phyloP scores from a whole-genome alignment of 2,329 filamentous ascomycete genomes.

The Didymella pinodella region DNA sequence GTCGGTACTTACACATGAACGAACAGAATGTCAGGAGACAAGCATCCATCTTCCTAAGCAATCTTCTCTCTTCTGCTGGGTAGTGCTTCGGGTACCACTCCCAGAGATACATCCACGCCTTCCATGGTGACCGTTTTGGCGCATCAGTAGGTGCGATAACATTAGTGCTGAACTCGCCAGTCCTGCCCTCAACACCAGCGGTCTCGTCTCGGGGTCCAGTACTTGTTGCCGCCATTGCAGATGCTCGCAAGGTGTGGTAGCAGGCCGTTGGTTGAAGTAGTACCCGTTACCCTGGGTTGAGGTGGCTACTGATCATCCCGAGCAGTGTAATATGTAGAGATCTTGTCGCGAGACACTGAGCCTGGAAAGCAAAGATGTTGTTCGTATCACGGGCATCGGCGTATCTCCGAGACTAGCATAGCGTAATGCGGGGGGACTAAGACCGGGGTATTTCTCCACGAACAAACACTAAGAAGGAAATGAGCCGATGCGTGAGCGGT shows the following conservation, averaged over 20 bases:
- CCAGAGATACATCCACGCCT: conserved; percentile 51
- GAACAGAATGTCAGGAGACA: conserved; percentile 50
- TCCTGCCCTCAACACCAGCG: conserved; percentile 27
- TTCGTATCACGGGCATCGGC: conserved; percentile 36
- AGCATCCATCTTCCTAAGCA: conserved; percentile 48
- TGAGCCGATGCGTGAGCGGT: conserved; percentile 18
- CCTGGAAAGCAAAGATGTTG: conserved; percentile 23
- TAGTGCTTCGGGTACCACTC: conserved; percentile 51
- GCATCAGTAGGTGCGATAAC: conserved; percentile 46
- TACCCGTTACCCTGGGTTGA: conserved; percentile 16
- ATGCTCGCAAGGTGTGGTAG: conserved; percentile 14
- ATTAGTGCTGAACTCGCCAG: conserved; percentile 36
- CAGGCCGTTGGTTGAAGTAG: conserved; percentile 10
- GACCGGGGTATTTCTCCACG: conserved; percentile 27
- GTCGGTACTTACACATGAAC: conserved; percentile 46
- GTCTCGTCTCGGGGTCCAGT: conserved; percentile 37
- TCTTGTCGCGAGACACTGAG: conserved; percentile 22
- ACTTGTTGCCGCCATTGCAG: conserved; percentile 23
- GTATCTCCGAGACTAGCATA: conserved; percentile 30
- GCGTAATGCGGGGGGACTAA: conserved; percentile 34
- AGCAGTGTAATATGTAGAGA: conserved; percentile 37
- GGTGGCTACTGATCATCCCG: conserved; percentile 14
- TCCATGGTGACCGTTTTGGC: conserved; percentile 49
- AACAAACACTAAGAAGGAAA: conserved; percentile 17
- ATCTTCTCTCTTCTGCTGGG: conserved; percentile 44